Base-by-base conservation (phyloP, 73 alveolate species). In the Blepharisma japonicum region DNA sequence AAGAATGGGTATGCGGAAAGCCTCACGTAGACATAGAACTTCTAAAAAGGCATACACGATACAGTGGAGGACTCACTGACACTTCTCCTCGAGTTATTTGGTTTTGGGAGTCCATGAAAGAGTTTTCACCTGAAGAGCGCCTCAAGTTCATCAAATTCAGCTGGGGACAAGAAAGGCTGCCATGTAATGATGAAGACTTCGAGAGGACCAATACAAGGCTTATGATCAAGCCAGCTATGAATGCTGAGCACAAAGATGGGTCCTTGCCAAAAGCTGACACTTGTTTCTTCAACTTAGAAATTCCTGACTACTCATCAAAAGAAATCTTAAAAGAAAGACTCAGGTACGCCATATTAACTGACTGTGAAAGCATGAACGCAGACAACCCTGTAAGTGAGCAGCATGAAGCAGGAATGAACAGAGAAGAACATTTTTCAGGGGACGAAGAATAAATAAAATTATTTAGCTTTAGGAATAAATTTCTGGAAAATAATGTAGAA, bases 251-350 rank as follows among this genome's bases (percentile, higher is more conserved):
- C 72, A 98, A 97, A 55, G 96, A 93, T 77, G 85, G 87, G 38
- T 88, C 92, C n/a, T 86, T 97, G 55, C 99, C 99, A 6, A 91
- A 87, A 83, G 99, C 99, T 68, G 99, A 97, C 84, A 97, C 99
- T 51, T 97, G 99, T 82, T 97, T 97, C 96, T 97, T 97, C 82
- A 95, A 97, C 83, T 83, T 97, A 23, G 98, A 92, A 86, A 79
- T 97, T 55, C 99, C 99, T 6, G 90, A 92, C 55, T 97, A 97
- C 85, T 78, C 96, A 32, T 71, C 90, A 25, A 91, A 90, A 80
- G 94, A 93, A 71, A 86, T 91, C 9, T 80, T 96, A 91, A 91
- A 87, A 77, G 87, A 87, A 54, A 85, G 92, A 78, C 71, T 96
- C 72, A 82, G 91, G 56, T 81, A 88, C 68, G 99, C 98, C 9